Conservation (phyloP, 140 eudicot species). For the Oenanthe javanica region DNA sequence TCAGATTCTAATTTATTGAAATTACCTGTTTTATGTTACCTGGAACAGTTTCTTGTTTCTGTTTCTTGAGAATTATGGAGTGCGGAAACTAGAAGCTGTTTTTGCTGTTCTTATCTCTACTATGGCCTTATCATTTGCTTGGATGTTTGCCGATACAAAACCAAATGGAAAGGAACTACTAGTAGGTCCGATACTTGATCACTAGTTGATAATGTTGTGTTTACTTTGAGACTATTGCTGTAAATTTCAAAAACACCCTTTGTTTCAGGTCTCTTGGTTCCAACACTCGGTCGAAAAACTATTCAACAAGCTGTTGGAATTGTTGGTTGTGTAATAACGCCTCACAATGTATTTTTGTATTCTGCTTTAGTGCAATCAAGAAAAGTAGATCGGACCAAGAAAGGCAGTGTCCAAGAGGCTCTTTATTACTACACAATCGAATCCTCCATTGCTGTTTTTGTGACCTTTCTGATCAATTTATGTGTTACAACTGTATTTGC, state of each 20-base stretch:
- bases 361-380: conserved; percentile 79
- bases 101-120: conserved; percentile 54
- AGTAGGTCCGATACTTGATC: conserved; percentile 33
- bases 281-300: conserved; percentile 42
- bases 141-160: conserved; percentile 66
- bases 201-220: not conserved
- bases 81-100: conserved; percentile 66
- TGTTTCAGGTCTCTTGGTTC: conserved; percentile 53
- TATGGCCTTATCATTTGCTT: conserved; percentile 68
- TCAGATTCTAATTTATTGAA: not conserved
- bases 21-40: too few relatives aligned
- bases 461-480: conserved; percentile 47
- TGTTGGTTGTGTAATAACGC: conserved; percentile 68
- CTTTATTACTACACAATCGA: conserved; percentile 70
- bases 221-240: not conserved
- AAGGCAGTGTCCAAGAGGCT: conserved; percentile 61
- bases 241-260: not conserved
- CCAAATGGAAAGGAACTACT: conserved; percentile 53
- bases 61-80: conserved; percentile 74
- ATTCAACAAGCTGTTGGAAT: conserved; percentile 60
- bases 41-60: conserved; percentile 60
- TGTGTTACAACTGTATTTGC: conserved; percentile 66
- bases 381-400: conserved; percentile 46
- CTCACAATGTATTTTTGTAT: conserved; percentile 62
- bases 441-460: conserved; percentile 41